Base-by-base conservation (phyloP, 495 filamentous ascomycete species). In the Lichina pygmaea region DNA sequence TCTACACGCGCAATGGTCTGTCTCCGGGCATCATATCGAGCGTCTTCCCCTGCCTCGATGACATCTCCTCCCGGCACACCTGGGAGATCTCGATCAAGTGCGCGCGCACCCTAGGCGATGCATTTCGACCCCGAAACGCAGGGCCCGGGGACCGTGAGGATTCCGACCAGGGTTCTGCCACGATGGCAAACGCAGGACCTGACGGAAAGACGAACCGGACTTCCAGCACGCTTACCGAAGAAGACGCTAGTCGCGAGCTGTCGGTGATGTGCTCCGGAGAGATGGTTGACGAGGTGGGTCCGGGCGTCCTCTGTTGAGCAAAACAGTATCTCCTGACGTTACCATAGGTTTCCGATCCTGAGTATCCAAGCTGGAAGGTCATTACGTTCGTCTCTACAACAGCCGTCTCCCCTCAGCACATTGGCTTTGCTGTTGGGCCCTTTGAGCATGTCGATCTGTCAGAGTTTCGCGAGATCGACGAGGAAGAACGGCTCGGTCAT, bases 361-460 rank as follows among this genome's bases (percentile, higher is more conserved):
- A 66, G 33, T 79, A 94, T 49, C 58, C 76, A 34, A 75, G 66
- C 16, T 82, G 78, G 54, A 93, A 89, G 55, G 82, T 75, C 7
- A 77, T 85, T 48, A 78, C 77, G 0, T 99, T 95, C 53, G 70
- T 70, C 31, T 73, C 73, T 46, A 61, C 67, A 34, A 71, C 71
- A 34, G 68, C 78, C 30, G 69, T 89, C 3, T 73, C 84, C 5
- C 72, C 86, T 6, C 78, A 82, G 45, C 84, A 95, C 54, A 73
- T 99, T 52, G 82, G 83, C 3, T 86, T 99, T 57, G 80, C 79
- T 9, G 70, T 94, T 31, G 89, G 91, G 0, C 89, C 91, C 11
- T 99, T 99, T 55, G 84, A 94, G 55, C 76, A 84, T 52, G 71
- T 93, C 43, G 83, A 94, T 54, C 62, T 99, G 8, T 77, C 81